These are phyloP conservation scores for Polytolypa hystricis DNA, from an alignment of 2,329 filamentous ascomycete species.

Conservation along the genomic window DNA sequence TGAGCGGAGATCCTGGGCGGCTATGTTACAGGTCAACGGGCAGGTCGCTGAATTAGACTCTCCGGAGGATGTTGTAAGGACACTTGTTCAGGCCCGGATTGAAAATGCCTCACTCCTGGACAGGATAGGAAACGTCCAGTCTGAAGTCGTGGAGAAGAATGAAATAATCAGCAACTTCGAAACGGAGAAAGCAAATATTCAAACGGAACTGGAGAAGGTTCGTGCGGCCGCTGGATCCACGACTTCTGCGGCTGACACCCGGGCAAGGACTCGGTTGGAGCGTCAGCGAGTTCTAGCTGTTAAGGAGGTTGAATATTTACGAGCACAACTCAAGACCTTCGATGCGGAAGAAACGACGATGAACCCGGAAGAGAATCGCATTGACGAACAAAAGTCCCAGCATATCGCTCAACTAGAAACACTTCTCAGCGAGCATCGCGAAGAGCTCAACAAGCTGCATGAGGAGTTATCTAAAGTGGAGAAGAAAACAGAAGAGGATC, in stretches of 20 bases:
- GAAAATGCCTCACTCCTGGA: slow-evolving; percentile 72
- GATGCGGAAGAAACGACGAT: slow-evolving; percentile 83
- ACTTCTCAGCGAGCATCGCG: slow-evolving; percentile 77
- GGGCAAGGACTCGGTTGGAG: slow-evolving; percentile 65
- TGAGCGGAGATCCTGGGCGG: slow-evolving; percentile 75
- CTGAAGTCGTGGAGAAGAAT: slow-evolving; percentile 67
- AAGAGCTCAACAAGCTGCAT: slow-evolving; percentile 64
- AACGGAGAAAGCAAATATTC: slow-evolving; percentile 54
- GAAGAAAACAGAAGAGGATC: slow-evolving; percentile 22
- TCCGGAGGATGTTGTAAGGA: slow-evolving; percentile 75
- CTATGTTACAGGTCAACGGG: slow-evolving; percentile 63
- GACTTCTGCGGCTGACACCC: slow-evolving; percentile 44
- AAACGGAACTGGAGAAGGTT: slow-evolving; percentile 59
- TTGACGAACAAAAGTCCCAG: slow-evolving; percentile 62
- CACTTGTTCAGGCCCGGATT: slow-evolving; percentile 70
- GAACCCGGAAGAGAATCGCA: slow-evolving; percentile 52
- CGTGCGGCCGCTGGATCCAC: slow-evolving; percentile 37
- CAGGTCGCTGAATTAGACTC: slow-evolving; percentile 66
- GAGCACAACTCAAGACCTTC: slow-evolving; percentile 80
- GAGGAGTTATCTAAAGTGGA: slow-evolving; percentile 61
- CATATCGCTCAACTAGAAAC: slow-evolving; percentile 72
- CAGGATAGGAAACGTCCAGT: slow-evolving; percentile 64
- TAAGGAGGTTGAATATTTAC: slow-evolving; percentile 89
- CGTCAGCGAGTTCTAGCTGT: slow-evolving; percentile 73
- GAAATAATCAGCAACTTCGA: slow-evolving; percentile 62